phyloP scores from a whole-genome alignment of 73 alveolate genomes.

The Halteria grandinella region DNA sequence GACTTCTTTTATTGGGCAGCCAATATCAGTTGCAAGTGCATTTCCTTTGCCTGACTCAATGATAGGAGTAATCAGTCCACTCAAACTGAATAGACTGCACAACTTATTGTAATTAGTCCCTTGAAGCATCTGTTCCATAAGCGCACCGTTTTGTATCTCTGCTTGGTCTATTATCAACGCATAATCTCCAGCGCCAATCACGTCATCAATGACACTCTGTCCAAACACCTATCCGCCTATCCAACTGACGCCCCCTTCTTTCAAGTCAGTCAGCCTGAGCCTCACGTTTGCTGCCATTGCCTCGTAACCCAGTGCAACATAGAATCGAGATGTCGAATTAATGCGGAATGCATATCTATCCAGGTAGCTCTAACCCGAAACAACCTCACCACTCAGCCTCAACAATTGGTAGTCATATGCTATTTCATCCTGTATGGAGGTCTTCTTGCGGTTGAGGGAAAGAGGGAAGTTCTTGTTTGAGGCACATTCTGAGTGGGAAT shows the following conservation, averaged over 20 bases:
- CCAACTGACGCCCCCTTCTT: neutral
- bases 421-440: neutral
- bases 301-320: constrained; percentile 16
- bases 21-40: neutral
- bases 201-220: constrained; percentile 9
- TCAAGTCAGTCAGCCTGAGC: neutral
- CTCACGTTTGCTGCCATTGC: neutral
- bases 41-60: neutral
- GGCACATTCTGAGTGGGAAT: neutral
- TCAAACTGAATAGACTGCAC: constrained; percentile 41
- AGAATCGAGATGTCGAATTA: constrained; percentile 44
- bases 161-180: neutral
- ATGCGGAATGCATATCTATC: constrained; percentile 29
- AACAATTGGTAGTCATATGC: neutral
- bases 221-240: constrained; percentile 10
- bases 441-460: neutral
- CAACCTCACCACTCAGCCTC: constrained; percentile 7
- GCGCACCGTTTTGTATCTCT: too few relatives aligned
- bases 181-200: constrained; percentile 23
- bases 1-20: constrained; percentile 16
- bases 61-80: constrained; percentile 10
- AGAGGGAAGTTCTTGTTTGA: constrained; percentile 16
- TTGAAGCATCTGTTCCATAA: too few relatives aligned
- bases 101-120: too few relatives aligned
- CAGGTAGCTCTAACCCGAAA: neutral